Conservation (phyloP, 345 rosid genomes). For the Noccaea bulbosa region DNA sequence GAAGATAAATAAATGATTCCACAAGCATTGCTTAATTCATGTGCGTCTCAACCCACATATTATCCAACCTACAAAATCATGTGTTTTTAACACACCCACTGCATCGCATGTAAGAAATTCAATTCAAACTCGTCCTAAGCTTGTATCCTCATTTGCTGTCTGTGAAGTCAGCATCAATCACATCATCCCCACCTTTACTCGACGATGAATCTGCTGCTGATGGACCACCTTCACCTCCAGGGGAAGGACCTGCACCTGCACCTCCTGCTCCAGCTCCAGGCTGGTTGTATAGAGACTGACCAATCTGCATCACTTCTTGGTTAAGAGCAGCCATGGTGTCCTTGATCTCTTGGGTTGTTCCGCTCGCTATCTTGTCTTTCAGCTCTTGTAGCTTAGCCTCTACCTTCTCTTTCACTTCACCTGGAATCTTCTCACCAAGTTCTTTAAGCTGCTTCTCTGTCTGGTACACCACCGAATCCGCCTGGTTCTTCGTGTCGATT, state of each 20-base stretch:
- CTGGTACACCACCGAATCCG: slow-evolving; percentile 88
- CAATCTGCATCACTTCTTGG: slow-evolving; percentile 95
- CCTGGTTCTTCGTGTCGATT: slow-evolving; percentile 97
- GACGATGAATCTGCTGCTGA: slow-evolving; percentile 48
- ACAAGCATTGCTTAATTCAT: slow-evolving; percentile 31
- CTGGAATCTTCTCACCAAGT: slow-evolving; percentile 89
- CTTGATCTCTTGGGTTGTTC: slow-evolving; percentile 74
- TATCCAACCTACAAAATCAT: slow-evolving; percentile 40
- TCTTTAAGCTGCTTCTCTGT: slow-evolving; percentile 97
- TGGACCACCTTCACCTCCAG: slow-evolving; percentile 64
- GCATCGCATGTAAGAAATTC: slow-evolving; percentile 7
- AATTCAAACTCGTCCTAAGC: slow-evolving; percentile 3
- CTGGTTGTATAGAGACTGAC: slow-evolving; percentile 89
- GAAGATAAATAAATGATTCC: not conserved
- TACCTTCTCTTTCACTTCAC: slow-evolving; percentile 83
- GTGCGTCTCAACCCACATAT: slow-evolving; percentile 1
- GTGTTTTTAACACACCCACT: not conserved
- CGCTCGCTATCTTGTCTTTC: slow-evolving; percentile 72
- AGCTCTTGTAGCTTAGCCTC: slow-evolving; percentile 86
- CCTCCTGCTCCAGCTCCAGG: slow-evolving; percentile 56
- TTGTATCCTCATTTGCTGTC: slow-evolving; percentile 68
- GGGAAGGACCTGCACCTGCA: slow-evolving; percentile 57
- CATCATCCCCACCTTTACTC: slow-evolving; percentile 70
- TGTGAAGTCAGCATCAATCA: slow-evolving; percentile 86
- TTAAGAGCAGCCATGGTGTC: slow-evolving; percentile 87